Evolutionary conservation across 202 grass and related monocot species (phyloP).

Genomic region (Eragrostis tef): DNA sequence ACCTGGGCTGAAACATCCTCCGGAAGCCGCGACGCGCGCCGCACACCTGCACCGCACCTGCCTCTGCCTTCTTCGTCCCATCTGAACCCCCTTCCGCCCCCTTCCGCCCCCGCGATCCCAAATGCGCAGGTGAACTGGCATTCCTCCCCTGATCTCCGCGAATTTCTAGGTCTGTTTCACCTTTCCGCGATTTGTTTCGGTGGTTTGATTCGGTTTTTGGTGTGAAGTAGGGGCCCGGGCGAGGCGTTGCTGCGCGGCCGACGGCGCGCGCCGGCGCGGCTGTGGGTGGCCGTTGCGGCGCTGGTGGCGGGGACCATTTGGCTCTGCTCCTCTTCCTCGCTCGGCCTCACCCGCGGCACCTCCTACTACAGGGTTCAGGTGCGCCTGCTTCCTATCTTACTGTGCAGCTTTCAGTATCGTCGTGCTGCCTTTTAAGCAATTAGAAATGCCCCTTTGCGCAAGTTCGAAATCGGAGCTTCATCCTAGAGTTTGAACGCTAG

Average conservation of each 20-base stretch:
- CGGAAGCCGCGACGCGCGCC: background rate
- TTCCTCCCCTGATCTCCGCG: background rate
- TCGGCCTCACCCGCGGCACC: conserved; percentile 25
- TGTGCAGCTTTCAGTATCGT: background rate
- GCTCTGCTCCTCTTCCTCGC: conserved; percentile 47
- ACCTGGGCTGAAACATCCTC: background rate
- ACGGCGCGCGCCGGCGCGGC: conserved; percentile 39
- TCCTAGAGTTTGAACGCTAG: background rate
- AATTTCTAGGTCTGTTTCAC: background rate
- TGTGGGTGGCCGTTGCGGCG: conserved; percentile 45
- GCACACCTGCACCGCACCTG: background rate
- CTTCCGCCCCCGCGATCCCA: conserved; percentile 24
- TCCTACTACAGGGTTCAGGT: conserved; percentile 50
- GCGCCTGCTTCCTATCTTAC: background rate
- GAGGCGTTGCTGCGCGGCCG: conserved; percentile 47
- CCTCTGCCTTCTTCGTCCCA: background rate
- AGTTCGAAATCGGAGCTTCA: background rate
- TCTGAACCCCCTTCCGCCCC: conserved; percentile 11
- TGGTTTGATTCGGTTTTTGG: background rate
- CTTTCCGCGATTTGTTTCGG: background rate
- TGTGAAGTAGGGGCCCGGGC: conserved; percentile 21
- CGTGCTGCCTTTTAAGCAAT: conserved; percentile 2
- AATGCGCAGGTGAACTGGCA: conserved; percentile 51
- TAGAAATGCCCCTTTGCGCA: background rate
- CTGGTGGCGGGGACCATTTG: conserved; percentile 47